Base-by-base conservation (phyloP, 1,139 yeast genomes). In the Zygosaccharomyces sapae region DNA sequence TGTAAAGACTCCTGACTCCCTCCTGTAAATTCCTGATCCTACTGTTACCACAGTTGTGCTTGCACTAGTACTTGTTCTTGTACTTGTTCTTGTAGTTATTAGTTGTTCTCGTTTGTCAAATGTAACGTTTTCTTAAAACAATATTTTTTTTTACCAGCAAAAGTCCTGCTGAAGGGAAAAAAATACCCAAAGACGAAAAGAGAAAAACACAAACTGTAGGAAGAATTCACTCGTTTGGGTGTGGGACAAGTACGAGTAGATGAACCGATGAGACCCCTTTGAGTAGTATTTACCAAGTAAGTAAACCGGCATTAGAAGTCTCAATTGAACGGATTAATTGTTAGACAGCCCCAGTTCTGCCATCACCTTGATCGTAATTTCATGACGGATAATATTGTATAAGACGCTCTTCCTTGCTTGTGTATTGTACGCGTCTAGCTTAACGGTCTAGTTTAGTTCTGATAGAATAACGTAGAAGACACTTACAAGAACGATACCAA, bases 161-260 rank as follows among this genome's bases (percentile, higher is more conserved):
- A 27, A 27, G 12, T 16, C 31, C 31, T 27, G 31, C n/a, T 27
- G n/a, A 7, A 27, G 31, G 16, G 16, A 10, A 27, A 27, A 24
- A 24, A 37, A 37, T 37, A 30, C 40, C 31, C 40, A 37, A 37
- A 37, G 40, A 37, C 40, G 40, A 37, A 37, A 37, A 37, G 40
- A 37, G 40, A 20, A 37, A 37, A 37, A 37, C 40, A 37, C 40
- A 37, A 37, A 37, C 40, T 37, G 12, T 27, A 10, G n/a, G 31
- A 27, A 25, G 25, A 37, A 37, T 37, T 37, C 40, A 13, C 40
- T 37, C 40, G 40, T 37, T 24, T 25, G 31, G 20, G 31, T 4
- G 31, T 10, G n/a, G n/a, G 31, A 9, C 9, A 27, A 12, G n/a
- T 27, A 9, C 12, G n/a, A 10, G 31, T 10, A 27, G 31, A 27